A percentile compares a stretch with the other conserved stretches of the same genome.
Evolutionary conservation across 129 eudicot genomes (phyloP).

Genomic region (Artemisia annua): DNA sequence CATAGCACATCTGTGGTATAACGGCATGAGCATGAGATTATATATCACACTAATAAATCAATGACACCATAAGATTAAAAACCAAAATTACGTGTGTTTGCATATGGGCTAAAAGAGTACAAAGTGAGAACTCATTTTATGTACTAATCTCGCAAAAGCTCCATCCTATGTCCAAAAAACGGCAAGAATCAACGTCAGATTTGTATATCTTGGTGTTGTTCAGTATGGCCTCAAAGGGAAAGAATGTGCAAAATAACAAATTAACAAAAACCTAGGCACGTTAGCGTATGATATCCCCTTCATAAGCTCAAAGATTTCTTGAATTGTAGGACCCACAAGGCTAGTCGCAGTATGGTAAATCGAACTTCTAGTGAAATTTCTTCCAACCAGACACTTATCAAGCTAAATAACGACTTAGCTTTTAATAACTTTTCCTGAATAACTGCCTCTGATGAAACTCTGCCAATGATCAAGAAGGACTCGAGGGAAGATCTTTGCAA

Average conservation of each 20-base stretch:
- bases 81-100: neutral
- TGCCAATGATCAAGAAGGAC: constrained; percentile 83
- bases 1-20: too few relatives aligned
- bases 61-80: neutral
- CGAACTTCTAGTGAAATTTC: constrained; percentile 62
- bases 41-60: too few relatives aligned
- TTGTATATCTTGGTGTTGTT: constrained; percentile 16
- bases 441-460: constrained; percentile 88
- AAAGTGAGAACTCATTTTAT: constrained; percentile 14
- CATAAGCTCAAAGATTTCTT: constrained; percentile 47
- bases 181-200: constrained; percentile 10
- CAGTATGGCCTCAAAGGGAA: constrained; percentile 8
- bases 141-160: constrained; percentile 18
- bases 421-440: constrained; percentile 47
- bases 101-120: too few relatives aligned
- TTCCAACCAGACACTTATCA: constrained; percentile 63
- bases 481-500: constrained; percentile 73
- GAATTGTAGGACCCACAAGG: constrained; percentile 67
- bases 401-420: constrained; percentile 51
- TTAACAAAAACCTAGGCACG: neutral
- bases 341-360: constrained; percentile 61
- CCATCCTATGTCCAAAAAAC: constrained; percentile 4
- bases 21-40: too few relatives aligned
- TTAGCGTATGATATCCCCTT: constrained; percentile 4
- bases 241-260: constrained; percentile 8